Evolutionary conservation across 2,329 filamentous ascomycete species (phyloP).

Genomic region (Metarhizium guizhouense): DNA sequence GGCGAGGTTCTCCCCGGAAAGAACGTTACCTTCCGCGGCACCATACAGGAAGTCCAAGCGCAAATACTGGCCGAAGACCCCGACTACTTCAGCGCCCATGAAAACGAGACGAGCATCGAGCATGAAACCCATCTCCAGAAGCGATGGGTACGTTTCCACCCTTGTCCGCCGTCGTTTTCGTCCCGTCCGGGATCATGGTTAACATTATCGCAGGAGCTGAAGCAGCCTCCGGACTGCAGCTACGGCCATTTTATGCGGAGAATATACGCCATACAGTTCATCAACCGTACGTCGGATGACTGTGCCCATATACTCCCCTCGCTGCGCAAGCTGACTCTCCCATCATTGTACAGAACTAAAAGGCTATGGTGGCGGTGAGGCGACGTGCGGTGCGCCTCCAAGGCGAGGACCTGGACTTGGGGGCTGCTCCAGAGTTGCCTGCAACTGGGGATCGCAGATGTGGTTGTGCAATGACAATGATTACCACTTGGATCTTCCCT

Average conservation of each 20-base stretch:
- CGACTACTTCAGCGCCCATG: neutral
- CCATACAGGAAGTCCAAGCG: neutral
- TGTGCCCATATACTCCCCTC: too few species aligned
- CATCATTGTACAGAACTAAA: neutral
- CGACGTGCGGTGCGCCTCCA: neutral
- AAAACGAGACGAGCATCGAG: neutral
- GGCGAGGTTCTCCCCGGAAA: neutral
- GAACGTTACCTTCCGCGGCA: neutral
- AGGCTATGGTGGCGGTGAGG: neutral
- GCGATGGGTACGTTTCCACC: neutral
- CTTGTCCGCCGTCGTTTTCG: neutral
- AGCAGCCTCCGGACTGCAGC: neutral
- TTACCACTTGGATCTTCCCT: neutral
- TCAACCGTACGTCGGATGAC: neutral
- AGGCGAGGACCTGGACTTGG: neutral
- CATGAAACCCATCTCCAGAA: neutral
- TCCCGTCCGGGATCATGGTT: neutral
- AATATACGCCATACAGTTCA: neutral
- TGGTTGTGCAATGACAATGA: conserved; percentile 1
- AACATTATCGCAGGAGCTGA: neutral
- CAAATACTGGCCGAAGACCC: neutral
- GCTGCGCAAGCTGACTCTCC: neutral
- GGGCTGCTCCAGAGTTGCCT: conserved; percentile 2
- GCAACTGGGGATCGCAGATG: neutral
- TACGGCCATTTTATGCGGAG: neutral